phyloP scores from a whole-genome alignment of 2,329 filamentous ascomycete genomes.

The Sclerotinia spermophila region DNA sequence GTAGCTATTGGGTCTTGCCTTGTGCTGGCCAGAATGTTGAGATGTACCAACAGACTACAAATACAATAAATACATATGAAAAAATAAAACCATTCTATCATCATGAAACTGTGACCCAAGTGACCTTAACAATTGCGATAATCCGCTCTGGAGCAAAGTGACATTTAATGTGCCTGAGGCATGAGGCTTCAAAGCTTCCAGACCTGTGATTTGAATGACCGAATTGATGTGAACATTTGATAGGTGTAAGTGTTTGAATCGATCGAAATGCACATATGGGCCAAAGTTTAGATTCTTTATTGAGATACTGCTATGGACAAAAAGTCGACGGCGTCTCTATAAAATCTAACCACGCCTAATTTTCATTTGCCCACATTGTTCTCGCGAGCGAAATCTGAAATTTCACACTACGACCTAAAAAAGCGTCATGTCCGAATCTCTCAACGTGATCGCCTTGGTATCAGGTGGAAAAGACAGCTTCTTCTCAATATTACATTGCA shows the following conservation, averaged over 20 bases:
- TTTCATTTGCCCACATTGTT: neutral
- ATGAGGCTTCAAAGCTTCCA: neutral
- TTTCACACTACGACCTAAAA: neutral
- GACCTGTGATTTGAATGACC: neutral
- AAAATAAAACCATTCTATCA: constrained; percentile 17
- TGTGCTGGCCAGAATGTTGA: constrained; percentile 32
- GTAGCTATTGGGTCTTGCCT: constrained; percentile 22
- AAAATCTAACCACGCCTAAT: neutral
- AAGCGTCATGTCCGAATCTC: constrained; percentile 43
- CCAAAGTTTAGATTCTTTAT: neutral
- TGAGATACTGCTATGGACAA: neutral
- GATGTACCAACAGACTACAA: constrained; percentile 17
- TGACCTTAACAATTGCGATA: neutral
- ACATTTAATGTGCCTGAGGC: constrained; percentile 8
- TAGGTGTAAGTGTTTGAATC: neutral
- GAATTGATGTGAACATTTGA: neutral
- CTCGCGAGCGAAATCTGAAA: neutral
- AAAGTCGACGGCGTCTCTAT: neutral
- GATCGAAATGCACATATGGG: neutral
- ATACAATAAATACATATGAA: constrained; percentile 12
- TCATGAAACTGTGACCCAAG: constrained; percentile 4
- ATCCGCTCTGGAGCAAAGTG: neutral
- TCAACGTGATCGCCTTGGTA: constrained; percentile 85
- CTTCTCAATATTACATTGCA: constrained; percentile 86
- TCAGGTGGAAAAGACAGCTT: constrained; percentile 98